Percentiles rank a stretch among this genome's conserved stretches.
These are phyloP conservation scores for Dipteronia sinensis DNA, from an alignment of 345 rosid genomes.

Conservation along the genomic window DNA sequence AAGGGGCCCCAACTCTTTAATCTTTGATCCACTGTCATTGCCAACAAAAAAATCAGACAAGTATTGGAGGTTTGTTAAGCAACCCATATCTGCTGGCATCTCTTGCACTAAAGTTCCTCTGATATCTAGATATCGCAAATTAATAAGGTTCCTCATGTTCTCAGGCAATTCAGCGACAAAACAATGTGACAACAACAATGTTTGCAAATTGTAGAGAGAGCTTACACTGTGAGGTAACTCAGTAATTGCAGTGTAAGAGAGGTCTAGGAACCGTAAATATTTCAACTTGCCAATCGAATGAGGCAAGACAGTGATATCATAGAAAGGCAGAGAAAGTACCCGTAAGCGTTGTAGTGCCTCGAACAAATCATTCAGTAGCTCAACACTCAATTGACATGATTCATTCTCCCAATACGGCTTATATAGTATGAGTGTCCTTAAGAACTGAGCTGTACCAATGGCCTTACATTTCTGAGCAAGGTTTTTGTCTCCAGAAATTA, in stretches of 20 bases:
- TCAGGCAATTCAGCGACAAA: conserved; percentile 14
- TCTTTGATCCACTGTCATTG: conserved; percentile 7
- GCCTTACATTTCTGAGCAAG: background rate
- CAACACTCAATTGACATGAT: conserved; percentile 2
- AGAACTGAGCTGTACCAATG: background rate
- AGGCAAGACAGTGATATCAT: too few relatives aligned
- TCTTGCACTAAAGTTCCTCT: conserved; percentile 19
- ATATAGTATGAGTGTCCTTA: conserved; percentile 17
- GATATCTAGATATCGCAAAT: conserved; percentile 27
- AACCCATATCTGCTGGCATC: conserved; percentile 22
- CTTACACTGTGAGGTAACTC: background rate
- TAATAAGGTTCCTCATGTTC: conserved; percentile 16
- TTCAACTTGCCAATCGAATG: too few relatives aligned
- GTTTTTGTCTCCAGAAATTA: too few relatives aligned
- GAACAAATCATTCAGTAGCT: background rate
- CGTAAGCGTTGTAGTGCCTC: too few relatives aligned
- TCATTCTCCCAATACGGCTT: background rate
- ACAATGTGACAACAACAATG: conserved; percentile 17
- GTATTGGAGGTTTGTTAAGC: conserved; percentile 15
- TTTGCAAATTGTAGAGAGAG: conserved; percentile 19
- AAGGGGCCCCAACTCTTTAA: conserved; percentile 20
- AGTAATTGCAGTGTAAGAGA: too few relatives aligned
- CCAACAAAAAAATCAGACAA: conserved; percentile 16
- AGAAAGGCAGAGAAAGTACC: too few relatives aligned
- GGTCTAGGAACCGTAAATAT: too few relatives aligned